Evolutionary conservation across 176 grass and related monocot genomes (phyloP).

Genomic region (Oryza brachyantha): DNA sequence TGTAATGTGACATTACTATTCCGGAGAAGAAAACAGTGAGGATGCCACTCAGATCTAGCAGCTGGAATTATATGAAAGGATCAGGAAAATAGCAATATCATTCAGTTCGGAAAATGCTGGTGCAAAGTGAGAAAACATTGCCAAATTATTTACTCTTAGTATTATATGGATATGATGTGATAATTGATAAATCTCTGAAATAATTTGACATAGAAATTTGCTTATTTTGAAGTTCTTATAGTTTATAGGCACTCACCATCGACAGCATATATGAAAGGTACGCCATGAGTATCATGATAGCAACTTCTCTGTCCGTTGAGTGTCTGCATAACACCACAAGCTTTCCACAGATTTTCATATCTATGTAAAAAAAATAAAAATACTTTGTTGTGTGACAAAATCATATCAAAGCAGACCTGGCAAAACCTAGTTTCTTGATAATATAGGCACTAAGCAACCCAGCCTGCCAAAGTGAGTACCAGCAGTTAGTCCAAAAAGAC

Average conservation of each 20-base stretch:
- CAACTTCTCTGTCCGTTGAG: slow-evolving; percentile 96
- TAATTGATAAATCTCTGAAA: background rate
- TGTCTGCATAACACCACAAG: slow-evolving; percentile 53
- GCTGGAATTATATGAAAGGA: slow-evolving; percentile 47
- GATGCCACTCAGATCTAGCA: slow-evolving; percentile 93
- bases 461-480: slow-evolving; percentile 50
- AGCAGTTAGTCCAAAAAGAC: slow-evolving; percentile 26
- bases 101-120: background rate
- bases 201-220: background rate
- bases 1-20: slow-evolving; percentile 99
- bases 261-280: slow-evolving; percentile 95
- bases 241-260: slow-evolving; percentile 54
- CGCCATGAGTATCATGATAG: slow-evolving; percentile 96
- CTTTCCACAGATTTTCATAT: slow-evolving; percentile 6
- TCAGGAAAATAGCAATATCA: slow-evolving; percentile 18
- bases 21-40: slow-evolving; percentile 96
- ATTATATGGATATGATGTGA: slow-evolving; percentile 2
- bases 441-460: slow-evolving; percentile 89
- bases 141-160: slow-evolving; percentile 7
- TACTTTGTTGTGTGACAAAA: background rate
- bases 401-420: slow-evolving; percentile 57
- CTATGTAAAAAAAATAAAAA: slow-evolving; percentile 17
- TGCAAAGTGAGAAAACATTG: background rate
- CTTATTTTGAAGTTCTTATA: background rate
- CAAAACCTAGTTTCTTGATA: slow-evolving; percentile 88